Base-by-base conservation (phyloP, 2,329 filamentous ascomycete genomes). In the Venturia oleaginea region DNA sequence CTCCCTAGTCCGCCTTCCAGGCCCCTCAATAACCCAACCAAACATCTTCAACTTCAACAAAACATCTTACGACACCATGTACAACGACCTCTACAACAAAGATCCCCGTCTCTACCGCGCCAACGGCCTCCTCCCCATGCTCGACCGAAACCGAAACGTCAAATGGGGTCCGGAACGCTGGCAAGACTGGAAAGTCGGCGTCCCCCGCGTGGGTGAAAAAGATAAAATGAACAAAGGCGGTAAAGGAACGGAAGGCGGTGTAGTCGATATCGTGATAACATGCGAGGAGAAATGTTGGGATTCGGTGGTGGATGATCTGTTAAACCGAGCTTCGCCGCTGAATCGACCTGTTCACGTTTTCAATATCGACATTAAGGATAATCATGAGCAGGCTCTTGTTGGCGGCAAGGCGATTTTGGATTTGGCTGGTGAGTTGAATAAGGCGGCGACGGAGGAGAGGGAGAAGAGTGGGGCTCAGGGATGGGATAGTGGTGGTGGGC, bases 221-320 rank as follows among this genome's bases (percentile, higher is more conserved):
- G 79, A 78, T 24, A 83, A 83, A 55, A 89, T 78, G 7, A 84
- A 97, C 73, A 86, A 88, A 72, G 94, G 94, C 30, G 86, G 86
- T 65, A 75, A 83, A 22, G 94, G 94, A 19, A 89, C 90, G 8
- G 94, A 99, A 75, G 89, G 88, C 8, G 94, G 94, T 7, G 82
- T 96, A 4, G 92, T 96, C 0, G 94, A 99, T 73, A 81, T 97
- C 7, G 92, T 99, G 65, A 92, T 99, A 69, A 99, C 94, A 0
- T 99, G 94, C 73, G 94, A 99, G 76, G 94, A 99, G 77, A 83
- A 94, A 66, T 99, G 94, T 74, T 99, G 95, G 91, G 94, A 99
- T 76, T 92, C 94, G 4, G 94, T 99, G 40, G 84, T 99, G 13
- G 94, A 99, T 71, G 93, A 99, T 74, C 80, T 99, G 62, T 85